Conservation (phyloP, 2,329 filamentous ascomycete species). For the Cercospora beticola region DNA sequence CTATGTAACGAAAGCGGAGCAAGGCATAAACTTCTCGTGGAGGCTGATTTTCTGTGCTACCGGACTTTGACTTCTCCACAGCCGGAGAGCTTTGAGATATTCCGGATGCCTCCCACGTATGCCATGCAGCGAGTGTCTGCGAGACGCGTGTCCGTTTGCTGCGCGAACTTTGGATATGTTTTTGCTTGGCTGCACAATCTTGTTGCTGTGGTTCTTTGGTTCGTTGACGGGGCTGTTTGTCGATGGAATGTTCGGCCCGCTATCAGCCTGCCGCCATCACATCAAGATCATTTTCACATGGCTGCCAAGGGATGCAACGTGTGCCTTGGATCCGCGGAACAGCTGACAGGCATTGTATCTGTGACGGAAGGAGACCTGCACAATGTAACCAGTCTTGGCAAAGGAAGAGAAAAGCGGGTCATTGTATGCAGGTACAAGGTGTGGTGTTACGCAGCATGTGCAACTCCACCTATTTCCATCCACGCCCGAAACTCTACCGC, state of each 20-base stretch:
- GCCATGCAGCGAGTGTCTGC: background rate
- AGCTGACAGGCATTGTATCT: background rate
- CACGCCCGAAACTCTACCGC: conserved; percentile 14
- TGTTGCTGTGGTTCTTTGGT: background rate
- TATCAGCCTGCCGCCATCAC: background rate
- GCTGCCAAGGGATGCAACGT: background rate
- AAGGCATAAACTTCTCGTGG: conserved; percentile 14
- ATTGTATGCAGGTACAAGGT: conserved; percentile 13
- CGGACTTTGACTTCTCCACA: conserved; percentile 7
- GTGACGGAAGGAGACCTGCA: background rate
- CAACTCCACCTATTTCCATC: background rate
- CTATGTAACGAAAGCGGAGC: conserved; percentile 5
- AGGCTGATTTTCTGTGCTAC: conserved; percentile 17
- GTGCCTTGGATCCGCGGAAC: background rate
- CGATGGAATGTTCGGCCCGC: background rate
- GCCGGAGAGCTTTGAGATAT: background rate
- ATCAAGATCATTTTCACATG: background rate
- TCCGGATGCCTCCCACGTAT: background rate
- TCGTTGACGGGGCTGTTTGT: background rate
- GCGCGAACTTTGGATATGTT: background rate
- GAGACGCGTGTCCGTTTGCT: conserved; percentile 1
- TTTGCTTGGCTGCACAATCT: conserved; percentile 4
- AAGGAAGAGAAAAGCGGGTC: background rate
- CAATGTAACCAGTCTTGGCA: background rate
- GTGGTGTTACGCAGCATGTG: conserved; percentile 9